Base-by-base conservation (phyloP, 2,329 filamentous ascomycete species). In the Incumbomyces delicatus region DNA sequence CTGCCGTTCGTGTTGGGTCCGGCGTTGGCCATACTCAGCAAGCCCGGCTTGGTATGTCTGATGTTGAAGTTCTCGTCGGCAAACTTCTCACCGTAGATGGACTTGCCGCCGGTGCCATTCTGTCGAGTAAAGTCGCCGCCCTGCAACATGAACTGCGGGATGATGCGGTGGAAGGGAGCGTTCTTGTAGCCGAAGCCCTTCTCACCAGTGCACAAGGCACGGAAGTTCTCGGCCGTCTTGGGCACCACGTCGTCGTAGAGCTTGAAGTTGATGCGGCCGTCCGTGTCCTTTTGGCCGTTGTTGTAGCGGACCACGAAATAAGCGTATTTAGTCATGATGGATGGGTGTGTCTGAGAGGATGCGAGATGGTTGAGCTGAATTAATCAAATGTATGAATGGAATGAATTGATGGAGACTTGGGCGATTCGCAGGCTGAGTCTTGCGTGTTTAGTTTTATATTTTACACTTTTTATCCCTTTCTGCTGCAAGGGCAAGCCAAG, bases 251-350 rank as follows among this genome's bases (percentile, higher is more conserved):
- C 77, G 66, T 90, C 78, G 77, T 75, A 95, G 66, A 96, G 86
- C 61, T 82, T 81, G 76, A 95, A 94, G 75, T 79, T 85, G 76
- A 96, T 85, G 65, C 85, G 83, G 62, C 84, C 87, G 69, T 87
- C 87, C 58, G 55, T 64, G 39, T 41, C 47, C 34, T 16, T 50
- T 48, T 42, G 40, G 27, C 17, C 40, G 22, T 40, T n/a, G 30
- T 16, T 17, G 30, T 42, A 72, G 64, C 84, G 71, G 58, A 94
- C 63, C 54, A 89, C 83, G 73, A 90, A 88, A 73, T 72, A 86
- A 72, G 80, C 80, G 67, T 83, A 80, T 64, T 74, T 71, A 87
- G 94, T 10, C 40, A 42, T 42, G 13, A 29, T 95, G 68, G 76
- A 81, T 74, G 22, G 22, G 8, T 27, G 5, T 5, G 22, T 5